Evolutionary conservation across 1,139 yeast genomes (phyloP).

Genomic region (Yarrowia galli): DNA sequence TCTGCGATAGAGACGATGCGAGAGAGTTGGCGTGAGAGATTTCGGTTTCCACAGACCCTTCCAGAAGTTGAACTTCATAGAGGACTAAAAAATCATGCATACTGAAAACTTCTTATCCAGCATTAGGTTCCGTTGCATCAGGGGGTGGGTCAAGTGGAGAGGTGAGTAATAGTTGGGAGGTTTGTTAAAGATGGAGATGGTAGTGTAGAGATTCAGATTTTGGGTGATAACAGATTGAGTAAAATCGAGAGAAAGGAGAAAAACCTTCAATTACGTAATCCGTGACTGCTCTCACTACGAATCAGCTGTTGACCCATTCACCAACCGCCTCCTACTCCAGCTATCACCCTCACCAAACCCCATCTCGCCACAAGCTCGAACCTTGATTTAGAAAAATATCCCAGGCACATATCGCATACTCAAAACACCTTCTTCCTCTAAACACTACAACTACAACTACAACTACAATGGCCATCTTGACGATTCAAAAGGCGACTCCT

Average conservation of each 20-base stretch:
- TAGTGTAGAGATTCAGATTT: no score
- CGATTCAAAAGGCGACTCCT: conserved; percentile 27
- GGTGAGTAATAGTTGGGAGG: no score
- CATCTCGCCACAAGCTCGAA: background rate
- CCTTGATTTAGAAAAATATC: conserved; percentile 25
- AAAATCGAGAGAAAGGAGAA: no score
- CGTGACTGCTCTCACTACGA: no score
- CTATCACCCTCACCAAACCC: no score
- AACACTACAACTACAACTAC: background rate
- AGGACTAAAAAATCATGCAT: conserved; percentile 2
- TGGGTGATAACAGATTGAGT: no score
- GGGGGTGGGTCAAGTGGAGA: no score
- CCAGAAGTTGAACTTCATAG: conserved; percentile 12
- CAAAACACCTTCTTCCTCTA: background rate
- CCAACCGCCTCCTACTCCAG: no score
- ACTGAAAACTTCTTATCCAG: conserved; percentile 1
- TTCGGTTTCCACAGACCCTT: conserved; percentile 18
- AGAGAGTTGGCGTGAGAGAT: conserved; percentile 1
- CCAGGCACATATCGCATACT: background rate
- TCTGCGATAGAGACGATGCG: conserved; percentile 27
- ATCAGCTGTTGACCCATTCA: no score
- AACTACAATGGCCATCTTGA: conserved; percentile 37
- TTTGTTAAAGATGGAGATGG: no score
- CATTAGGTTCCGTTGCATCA: background rate
- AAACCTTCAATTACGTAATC: no score